phyloP scores from a whole-genome alignment of 306 rosid species.

The Quillaja saponaria region DNA sequence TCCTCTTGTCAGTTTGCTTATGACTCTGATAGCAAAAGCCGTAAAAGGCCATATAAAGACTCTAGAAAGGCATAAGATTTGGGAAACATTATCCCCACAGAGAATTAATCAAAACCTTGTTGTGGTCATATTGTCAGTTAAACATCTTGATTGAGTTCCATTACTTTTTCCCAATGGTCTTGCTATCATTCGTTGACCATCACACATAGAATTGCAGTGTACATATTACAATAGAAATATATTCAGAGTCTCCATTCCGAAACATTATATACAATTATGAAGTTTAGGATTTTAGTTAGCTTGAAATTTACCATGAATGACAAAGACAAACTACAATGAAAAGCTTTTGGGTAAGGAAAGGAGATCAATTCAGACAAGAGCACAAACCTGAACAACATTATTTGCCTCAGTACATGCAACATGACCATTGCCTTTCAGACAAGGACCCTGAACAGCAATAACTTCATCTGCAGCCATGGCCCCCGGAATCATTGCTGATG shows the following conservation, averaged over 20 bases:
- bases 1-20: background rate
- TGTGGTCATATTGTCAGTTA: conserved; percentile 4
- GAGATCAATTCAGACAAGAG: background rate
- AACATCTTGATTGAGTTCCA: conserved; percentile 9
- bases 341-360: background rate
- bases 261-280: background rate
- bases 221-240: too few species aligned
- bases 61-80: conserved; percentile 3
- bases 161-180: background rate
- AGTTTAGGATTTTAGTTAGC: conserved; percentile 11
- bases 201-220: too few species aligned
- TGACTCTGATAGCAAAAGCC: conserved; percentile 13
- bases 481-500: conserved; percentile 63
- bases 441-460: conserved; percentile 31
- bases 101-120: conserved; percentile 5
- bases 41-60: background rate
- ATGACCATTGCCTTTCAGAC: conserved; percentile 28
- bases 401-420: conserved; percentile 16
- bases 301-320: conserved; percentile 12
- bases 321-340: background rate
- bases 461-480: conserved; percentile 39
- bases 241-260: too few species aligned
- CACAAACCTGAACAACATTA: conserved; percentile 47
- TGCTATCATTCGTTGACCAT: conserved; percentile 2
- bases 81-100: background rate